phyloP scores from a whole-genome alignment of 148 eudicot species.

The Persicaria tinctoria region DNA sequence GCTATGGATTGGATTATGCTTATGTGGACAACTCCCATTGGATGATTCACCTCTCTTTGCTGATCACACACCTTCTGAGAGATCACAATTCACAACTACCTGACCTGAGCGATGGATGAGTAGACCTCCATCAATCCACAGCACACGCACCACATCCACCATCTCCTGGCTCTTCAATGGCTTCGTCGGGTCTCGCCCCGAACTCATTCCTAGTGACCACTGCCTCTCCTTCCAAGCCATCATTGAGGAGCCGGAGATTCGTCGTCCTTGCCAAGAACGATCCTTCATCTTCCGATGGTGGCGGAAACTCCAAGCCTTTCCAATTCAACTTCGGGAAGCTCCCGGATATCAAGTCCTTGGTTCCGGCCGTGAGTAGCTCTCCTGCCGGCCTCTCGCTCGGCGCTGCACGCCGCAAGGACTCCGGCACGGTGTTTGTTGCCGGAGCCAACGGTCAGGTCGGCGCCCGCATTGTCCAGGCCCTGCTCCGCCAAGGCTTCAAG shows the following conservation, averaged over 20 bases:
- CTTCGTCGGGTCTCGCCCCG: constrained; percentile 44
- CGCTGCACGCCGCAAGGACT: constrained; percentile 49
- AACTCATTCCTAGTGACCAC: constrained; percentile 55
- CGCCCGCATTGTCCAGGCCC: constrained; percentile 50
- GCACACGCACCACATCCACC: neutral
- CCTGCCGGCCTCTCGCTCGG: constrained; percentile 24
- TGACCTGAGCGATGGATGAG: neutral
- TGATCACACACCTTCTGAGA: neutral
- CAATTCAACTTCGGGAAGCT: constrained; percentile 46
- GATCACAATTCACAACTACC: neutral
- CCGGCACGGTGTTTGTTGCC: constrained; percentile 84
- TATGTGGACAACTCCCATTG: constrained; percentile 49
- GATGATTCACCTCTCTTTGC: constrained; percentile 8
- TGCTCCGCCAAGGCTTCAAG: constrained; percentile 63
- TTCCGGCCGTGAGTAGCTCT: constrained; percentile 44
- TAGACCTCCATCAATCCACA: neutral
- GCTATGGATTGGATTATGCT: constrained; percentile 34
- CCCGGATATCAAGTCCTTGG: constrained; percentile 50
- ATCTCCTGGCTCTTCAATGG: constrained; percentile 39
- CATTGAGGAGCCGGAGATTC: constrained; percentile 15
- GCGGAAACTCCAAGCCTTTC: constrained; percentile 32
- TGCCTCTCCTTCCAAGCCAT: constrained; percentile 30
- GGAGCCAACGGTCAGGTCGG: constrained; percentile 86
- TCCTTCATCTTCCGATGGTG: constrained; percentile 11
- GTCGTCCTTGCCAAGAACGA: constrained; percentile 38